phyloP scores from a whole-genome alignment of 1,284 basidiomycete genomes.

The Irpex sp. region DNA sequence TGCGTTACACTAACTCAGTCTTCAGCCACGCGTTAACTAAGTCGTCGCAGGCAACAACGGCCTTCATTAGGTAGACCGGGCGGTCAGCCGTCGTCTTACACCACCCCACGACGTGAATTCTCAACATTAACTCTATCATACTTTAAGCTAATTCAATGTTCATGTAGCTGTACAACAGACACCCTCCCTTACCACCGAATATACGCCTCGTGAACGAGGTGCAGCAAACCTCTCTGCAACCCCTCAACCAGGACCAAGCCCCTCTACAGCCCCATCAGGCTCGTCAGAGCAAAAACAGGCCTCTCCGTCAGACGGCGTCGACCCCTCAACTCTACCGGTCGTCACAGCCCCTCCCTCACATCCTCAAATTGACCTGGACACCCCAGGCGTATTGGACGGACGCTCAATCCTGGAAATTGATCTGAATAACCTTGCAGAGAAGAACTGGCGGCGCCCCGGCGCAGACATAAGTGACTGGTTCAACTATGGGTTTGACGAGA shows the following conservation, averaged over 20 bases:
- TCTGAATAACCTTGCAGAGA: conserved; percentile 76
- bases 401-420: conserved; percentile 90
- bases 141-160: background rate
- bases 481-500: conserved; percentile 99
- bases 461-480: conserved; percentile 97
- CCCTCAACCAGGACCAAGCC: conserved; percentile 15
- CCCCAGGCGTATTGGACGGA: conserved; percentile 68
- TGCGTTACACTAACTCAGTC: conserved; percentile 28
- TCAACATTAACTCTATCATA: background rate
- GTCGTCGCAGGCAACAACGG: conserved; percentile 15
- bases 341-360: conserved; percentile 71
- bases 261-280: conserved; percentile 19
- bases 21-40: background rate
- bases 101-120: conserved; percentile 37
- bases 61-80: conserved; percentile 25
- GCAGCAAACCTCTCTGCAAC: conserved; percentile 27
- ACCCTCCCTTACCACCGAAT: conserved; percentile 83
- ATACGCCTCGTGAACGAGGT: conserved; percentile 80
- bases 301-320: conserved; percentile 27
- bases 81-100: conserved; percentile 30
- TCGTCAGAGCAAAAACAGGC: conserved; percentile 8
- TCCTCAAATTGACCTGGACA: conserved; percentile 68
- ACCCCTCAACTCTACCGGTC: conserved; percentile 60
- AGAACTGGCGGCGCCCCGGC: conserved; percentile 92
- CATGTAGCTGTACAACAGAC: conserved; percentile 32